Evolutionary conservation across 164 flowering plant species (phyloP), one percentile per base, ranked within the genome.

Genomic region (Vitis labrusca): DNA sequence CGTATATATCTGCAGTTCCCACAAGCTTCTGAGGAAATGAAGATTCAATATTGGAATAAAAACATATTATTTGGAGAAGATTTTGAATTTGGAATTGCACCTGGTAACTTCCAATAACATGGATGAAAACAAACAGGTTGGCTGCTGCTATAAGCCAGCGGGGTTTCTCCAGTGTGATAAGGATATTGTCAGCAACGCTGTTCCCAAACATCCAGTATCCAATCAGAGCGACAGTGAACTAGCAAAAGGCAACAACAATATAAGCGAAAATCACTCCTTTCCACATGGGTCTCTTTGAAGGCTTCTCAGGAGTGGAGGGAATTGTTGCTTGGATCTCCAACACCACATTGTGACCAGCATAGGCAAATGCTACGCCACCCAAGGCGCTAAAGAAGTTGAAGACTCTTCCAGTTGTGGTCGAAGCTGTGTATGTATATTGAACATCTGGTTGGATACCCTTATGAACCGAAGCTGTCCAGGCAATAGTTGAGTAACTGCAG

Each of bases 331-430:
- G 90, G 61, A 86, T 86, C 72, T 86, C 87, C 68, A 86, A 56
- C 7, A 86, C 90, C 63, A 86, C 90, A 59, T 79, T 85, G 66
- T 86, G 90, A 3, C 88, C 90, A 0, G 90, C 90, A 62, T 80
- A 86, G 1, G 90, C 86, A 61, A 86, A 86, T 0, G 87, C 85
- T 17, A 86, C 73, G 14, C 80, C 85, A 0, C 90, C 90, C 71
- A 86, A 17, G 0, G 79, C 90, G 32, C 53, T 66, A 32, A 85
- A 73, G 82, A 86, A 85, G 58, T 76, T 62, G 12, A 86, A 80
- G 0, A 71, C 48, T 0, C 12, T 63, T 0, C 69, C 88, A 1
- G 64, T 0, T 9, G 55, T 23, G 37, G 59, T 78, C 15, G 49
- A 7, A 0, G 79, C 74, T 51, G 55, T 74, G 51, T 67, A 71